phyloP scores from a whole-genome alignment of 2,329 filamentous ascomycete genomes.

The Colletotrichum paranaense region DNA sequence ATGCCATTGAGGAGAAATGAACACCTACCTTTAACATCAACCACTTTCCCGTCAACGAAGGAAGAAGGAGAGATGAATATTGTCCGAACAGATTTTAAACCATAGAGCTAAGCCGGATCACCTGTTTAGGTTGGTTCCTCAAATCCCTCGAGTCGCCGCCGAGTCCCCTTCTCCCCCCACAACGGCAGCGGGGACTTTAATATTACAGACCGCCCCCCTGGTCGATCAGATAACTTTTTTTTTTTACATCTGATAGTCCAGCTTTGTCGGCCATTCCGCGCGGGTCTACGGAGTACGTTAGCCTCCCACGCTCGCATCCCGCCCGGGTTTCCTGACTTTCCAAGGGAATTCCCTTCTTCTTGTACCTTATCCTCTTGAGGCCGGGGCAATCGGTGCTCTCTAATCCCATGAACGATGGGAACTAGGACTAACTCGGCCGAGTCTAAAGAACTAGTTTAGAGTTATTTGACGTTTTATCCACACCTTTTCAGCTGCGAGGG shows the following conservation, averaged over 20 bases:
- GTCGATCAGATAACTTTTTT: slow-evolving; percentile 27
- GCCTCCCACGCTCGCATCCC: neutral
- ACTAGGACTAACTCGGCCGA: neutral
- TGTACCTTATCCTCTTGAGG: too few relatives aligned
- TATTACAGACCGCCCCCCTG: slow-evolving; percentile 10
- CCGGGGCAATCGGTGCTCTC: too few relatives aligned
- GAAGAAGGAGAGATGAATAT: neutral
- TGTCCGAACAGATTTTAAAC: neutral
- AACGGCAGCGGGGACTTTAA: slow-evolving; percentile 12
- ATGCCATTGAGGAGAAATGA: neutral
- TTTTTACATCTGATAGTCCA: slow-evolving; percentile 21
- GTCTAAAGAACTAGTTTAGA: neutral
- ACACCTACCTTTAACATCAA: neutral
- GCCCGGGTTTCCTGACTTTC: neutral
- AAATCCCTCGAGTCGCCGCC: neutral
- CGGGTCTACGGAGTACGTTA: neutral
- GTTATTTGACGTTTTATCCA: neutral
- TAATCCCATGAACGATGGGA: neutral
- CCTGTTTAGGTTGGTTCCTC: neutral
- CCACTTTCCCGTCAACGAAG: neutral
- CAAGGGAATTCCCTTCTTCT: neutral
- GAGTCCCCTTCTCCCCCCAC: neutral
- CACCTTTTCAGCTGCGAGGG: neutral
- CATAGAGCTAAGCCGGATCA: neutral
- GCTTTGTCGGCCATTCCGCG: slow-evolving; percentile 7